A percentile compares a stretch with the other conserved stretches of the same genome.
Evolutionary conservation across 768 basidiomycete genomes (phyloP).

Genomic region (Panellus pusillus): DNA sequence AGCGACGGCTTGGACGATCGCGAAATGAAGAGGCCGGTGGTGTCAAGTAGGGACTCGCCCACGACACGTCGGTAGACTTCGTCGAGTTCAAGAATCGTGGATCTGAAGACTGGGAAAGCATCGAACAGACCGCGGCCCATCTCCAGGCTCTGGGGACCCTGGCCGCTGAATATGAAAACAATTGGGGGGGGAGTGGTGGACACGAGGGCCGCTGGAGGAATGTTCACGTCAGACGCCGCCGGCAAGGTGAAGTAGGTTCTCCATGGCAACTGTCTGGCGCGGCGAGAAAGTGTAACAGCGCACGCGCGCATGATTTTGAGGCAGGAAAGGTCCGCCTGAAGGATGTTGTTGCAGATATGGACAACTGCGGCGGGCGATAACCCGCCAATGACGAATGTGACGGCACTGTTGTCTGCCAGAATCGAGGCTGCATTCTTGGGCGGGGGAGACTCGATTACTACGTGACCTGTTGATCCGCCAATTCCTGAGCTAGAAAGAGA

Average conservation of each 20-base stretch:
- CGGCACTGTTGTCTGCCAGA: neutral
- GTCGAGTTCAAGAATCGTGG: neutral
- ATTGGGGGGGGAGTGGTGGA: neutral
- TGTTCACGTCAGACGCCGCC: neutral
- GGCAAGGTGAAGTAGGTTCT: constrained; percentile 6
- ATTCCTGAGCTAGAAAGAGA: neutral
- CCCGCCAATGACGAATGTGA: neutral
- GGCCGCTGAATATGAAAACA: constrained; percentile 1
- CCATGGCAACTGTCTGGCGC: constrained; percentile 22
- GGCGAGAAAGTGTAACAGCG: constrained; percentile 7
- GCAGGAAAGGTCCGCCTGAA: neutral
- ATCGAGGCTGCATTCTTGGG: neutral
- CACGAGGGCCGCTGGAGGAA: neutral
- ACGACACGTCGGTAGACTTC: neutral
- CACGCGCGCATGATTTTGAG: neutral
- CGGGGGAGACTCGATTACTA: neutral
- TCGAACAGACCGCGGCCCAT: constrained; percentile 11
- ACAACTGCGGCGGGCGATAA: neutral
- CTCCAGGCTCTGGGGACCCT: constrained; percentile 3
- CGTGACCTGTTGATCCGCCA: constrained; percentile 4
- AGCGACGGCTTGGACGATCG: neutral
- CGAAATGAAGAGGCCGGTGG: constrained; percentile 3
- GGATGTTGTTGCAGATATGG: neutral
- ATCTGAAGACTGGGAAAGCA: neutral
- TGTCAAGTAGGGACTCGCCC: neutral